A percentile compares a stretch with the other conserved stretches of the same genome.
These are phyloP conservation scores for Amylostereum chailletii DNA, from an alignment of 1,284 basidiomycete species.

Conservation along the genomic window DNA sequence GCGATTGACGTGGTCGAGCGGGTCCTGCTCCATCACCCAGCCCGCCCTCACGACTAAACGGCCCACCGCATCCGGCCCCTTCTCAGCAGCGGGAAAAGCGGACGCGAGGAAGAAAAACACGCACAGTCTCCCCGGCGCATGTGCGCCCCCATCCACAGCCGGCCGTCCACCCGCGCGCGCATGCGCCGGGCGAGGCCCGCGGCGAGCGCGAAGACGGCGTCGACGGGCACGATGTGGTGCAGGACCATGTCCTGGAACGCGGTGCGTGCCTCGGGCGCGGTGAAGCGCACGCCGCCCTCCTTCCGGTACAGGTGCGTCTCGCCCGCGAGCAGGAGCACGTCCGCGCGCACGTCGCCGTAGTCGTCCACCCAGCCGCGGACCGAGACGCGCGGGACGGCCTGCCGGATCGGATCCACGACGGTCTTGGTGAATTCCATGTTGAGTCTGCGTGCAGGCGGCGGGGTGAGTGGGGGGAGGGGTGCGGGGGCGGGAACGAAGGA, in stretches of 20 bases:
- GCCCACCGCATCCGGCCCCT: too few relatives aligned
- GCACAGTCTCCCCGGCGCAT: conserved; percentile 33
- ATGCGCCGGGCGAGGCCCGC: conserved; percentile 24
- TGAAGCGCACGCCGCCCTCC: conserved; percentile 29
- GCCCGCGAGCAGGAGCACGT: conserved; percentile 29
- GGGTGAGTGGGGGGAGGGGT: not conserved
- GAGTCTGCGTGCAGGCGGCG: not conserved
- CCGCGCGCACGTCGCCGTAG: conserved; percentile 18
- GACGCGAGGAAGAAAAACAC: conserved; percentile 6
- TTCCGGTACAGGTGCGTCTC: conserved; percentile 29
- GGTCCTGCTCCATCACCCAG: conserved; percentile 26
- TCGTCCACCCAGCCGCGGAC: conserved; percentile 27
- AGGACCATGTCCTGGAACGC: conserved; percentile 24
- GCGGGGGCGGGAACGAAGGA: too few relatives aligned
- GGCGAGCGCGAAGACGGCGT: conserved; percentile 22
- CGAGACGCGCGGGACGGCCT: conserved; percentile 21
- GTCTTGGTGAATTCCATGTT: conserved; percentile 30
- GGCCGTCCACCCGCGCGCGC: conserved; percentile 17
- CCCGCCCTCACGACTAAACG: conserved; percentile 22
- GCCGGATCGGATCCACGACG: conserved; percentile 25
- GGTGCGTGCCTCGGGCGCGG: conserved; percentile 20
- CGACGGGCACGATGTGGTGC: conserved; percentile 22
- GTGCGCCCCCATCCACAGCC: conserved; percentile 31
- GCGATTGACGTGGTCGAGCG: conserved; percentile 26
- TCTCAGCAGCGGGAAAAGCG: not conserved